Base-by-base conservation (phyloP, 1,284 basidiomycete genomes). In the Leccinum pachyderme region DNA sequence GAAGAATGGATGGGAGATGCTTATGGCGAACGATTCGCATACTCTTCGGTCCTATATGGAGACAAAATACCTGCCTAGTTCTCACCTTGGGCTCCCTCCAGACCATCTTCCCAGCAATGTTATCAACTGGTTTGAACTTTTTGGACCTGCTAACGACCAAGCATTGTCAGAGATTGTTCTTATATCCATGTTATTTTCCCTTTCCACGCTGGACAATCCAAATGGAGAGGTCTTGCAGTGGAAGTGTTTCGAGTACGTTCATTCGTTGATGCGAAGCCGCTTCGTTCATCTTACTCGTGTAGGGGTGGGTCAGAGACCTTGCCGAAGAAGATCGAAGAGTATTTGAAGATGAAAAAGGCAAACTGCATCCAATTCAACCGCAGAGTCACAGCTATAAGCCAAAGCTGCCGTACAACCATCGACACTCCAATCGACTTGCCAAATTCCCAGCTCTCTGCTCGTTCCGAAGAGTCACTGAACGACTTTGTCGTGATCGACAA, bases 81-180 rank as follows among this genome's bases (percentile, higher is more conserved):
- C 11, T 15, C 24, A 44, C 31, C 59, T 67, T 5, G 13, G 28
- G 4, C 58, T 64, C 29, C 65, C 54, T 25, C 52, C 52, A 2
- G 22, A 18, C 5, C 50, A 51, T 32, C 58, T 68, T 31, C 44
- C 57, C 4, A 62, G 18, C 18, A 59, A 58, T 12, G 57, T 59
- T 1, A 55, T 68, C 47, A 59, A 65, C 45, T 70, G 67, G 65
- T 60, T 56, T 18, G 58, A 41, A 25, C 53, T 58, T 4, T 50
- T 70, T 15, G 51, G 5, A 5, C 3, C 3, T 22, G 0, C 9
- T 13, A 27, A n/a, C 25, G 46, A 56, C 5, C 1, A 1, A 22
- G 33, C 46, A n/a, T 31, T 58, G 1, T 8, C 18, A 27, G 46
- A 58, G 7, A 0, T n/a, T 2, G 22, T 57, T 55, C 24, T 60